phyloP scores from a whole-genome alignment of 805 yeast species.

The Metschnikowia koreensis region DNA sequence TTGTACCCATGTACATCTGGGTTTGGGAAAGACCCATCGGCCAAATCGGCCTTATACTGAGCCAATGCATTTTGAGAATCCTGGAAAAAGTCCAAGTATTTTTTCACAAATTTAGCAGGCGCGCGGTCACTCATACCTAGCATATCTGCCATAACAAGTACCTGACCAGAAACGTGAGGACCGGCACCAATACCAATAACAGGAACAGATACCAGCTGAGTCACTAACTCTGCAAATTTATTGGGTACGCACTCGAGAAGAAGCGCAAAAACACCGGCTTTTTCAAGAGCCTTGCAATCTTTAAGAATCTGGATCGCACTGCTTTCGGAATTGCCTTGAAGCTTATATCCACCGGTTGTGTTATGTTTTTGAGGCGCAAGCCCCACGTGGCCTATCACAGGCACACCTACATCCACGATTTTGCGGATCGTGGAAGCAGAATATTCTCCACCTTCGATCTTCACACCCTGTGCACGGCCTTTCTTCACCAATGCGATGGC shows the following conservation, averaged over 20 bases:
- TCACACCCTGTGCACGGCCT: conserved; percentile 68
- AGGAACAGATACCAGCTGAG: conserved; percentile 62
- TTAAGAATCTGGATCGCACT: conserved; percentile 57
- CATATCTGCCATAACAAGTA: conserved; percentile 80
- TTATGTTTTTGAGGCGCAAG: conserved; percentile 86
- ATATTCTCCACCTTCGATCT: conserved; percentile 78
- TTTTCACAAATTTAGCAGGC: conserved; percentile 69
- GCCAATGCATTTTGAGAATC: conserved; percentile 51
- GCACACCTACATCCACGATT: conserved; percentile 70
- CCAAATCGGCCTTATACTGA: conserved; percentile 61
- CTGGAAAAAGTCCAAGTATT: conserved; percentile 53
- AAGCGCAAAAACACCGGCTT: conserved; percentile 72
- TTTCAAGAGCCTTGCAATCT: conserved; percentile 68
- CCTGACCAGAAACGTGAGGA: conserved; percentile 78
- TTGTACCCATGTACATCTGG: conserved; percentile 60
- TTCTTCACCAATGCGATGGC: conserved; percentile 52
- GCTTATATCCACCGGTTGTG: conserved; percentile 79
- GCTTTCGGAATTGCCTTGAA: conserved; percentile 65
- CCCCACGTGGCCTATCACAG: conserved; percentile 90
- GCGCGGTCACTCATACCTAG: conserved; percentile 62
- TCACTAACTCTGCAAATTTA: conserved; percentile 61
- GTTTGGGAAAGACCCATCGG: conserved; percentile 55
- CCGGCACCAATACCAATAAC: conserved; percentile 98
- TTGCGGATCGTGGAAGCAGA: conserved; percentile 50
- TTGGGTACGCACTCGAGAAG: conserved; percentile 87